Conservation (phyloP, 805 yeast species). For the Lachancea cidri region DNA sequence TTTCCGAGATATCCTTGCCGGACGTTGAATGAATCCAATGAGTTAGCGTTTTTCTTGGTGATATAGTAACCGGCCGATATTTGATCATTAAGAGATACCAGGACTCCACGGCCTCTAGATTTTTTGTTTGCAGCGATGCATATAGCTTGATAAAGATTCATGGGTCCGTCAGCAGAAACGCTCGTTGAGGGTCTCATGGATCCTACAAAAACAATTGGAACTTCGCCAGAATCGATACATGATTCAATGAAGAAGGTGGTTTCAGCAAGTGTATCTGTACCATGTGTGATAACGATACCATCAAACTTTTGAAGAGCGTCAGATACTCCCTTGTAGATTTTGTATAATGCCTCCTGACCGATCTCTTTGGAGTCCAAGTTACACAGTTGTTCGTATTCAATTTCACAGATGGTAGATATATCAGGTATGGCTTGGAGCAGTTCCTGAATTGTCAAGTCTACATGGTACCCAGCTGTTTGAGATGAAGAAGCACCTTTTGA, state of each 20-base stretch:
- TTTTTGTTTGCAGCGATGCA: slow-evolving; percentile 51
- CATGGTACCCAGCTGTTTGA: slow-evolving; percentile 50
- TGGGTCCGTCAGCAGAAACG: slow-evolving; percentile 66
- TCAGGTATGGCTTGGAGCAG: slow-evolving; percentile 52
- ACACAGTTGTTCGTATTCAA: slow-evolving; percentile 58
- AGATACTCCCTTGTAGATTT: slow-evolving; percentile 43
- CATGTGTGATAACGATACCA: slow-evolving; percentile 64
- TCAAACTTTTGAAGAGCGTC: slow-evolving; percentile 43
- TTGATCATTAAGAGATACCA: slow-evolving; percentile 62
- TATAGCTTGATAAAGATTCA: slow-evolving; percentile 67
- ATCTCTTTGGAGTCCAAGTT: slow-evolving; percentile 60
- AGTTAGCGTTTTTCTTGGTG: slow-evolving; percentile 65
- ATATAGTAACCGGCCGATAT: slow-evolving; percentile 67
- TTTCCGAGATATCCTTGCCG: slow-evolving; percentile 70
- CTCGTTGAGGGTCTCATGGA: slow-evolving; percentile 72
- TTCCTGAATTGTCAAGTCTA: slow-evolving; percentile 48
- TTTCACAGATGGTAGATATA: slow-evolving; percentile 46
- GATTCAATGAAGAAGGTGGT: slow-evolving; percentile 60
- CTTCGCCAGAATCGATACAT: slow-evolving; percentile 38
- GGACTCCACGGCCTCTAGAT: slow-evolving; percentile 52
- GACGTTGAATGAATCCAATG: slow-evolving; percentile 63
- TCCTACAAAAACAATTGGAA: slow-evolving; percentile 66
- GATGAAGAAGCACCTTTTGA: slow-evolving; percentile 44
- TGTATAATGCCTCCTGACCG: slow-evolving; percentile 40
- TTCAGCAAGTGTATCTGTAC: slow-evolving; percentile 67